Percentiles rank a stretch among this genome's conserved stretches.
Conservation (phyloP, 2,329 filamentous ascomycete species). For the Cadophora sp. region DNA sequence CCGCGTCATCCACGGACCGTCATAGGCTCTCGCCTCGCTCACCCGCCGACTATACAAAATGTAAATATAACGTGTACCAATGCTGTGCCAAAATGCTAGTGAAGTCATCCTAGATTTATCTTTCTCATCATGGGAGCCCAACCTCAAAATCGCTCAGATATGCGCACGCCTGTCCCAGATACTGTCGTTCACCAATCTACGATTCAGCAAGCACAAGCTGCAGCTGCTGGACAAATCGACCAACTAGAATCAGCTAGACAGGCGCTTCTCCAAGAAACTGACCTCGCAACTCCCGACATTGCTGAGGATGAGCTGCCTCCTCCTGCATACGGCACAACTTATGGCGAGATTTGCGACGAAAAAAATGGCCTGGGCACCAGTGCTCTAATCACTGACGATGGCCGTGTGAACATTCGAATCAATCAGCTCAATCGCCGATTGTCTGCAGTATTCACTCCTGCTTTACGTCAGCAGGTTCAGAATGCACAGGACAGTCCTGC, state of each 20-base stretch:
- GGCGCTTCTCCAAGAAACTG: neutral
- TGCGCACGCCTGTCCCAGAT: neutral
- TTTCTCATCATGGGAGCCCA: neutral
- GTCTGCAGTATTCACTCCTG: slow-evolving; percentile 70
- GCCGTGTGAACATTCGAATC: slow-evolving; percentile 81
- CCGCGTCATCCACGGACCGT: neutral
- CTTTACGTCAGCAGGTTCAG: slow-evolving; percentile 58
- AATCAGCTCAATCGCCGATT: slow-evolving; percentile 72
- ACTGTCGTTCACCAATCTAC: neutral
- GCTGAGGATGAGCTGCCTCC: slow-evolving; percentile 41
- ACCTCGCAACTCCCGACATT: neutral
- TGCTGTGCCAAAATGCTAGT: neutral
- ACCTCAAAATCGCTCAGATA: neutral
- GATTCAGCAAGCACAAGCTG: neutral
- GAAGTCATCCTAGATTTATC: neutral
- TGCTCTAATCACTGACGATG: slow-evolving; percentile 71
- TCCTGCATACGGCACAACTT: slow-evolving; percentile 64
- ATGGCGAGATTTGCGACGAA: slow-evolving; percentile 62
- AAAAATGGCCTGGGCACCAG: slow-evolving; percentile 68
- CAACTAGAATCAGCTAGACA: neutral
- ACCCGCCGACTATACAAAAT: neutral
- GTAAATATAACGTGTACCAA: neutral
- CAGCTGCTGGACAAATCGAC: neutral
- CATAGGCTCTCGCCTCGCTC: neutral
- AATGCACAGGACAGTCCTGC: slow-evolving; percentile 54